Evolutionary conservation across 73 alveolate species (phyloP).

Genomic region (Paramecium biaurelia): DNA sequence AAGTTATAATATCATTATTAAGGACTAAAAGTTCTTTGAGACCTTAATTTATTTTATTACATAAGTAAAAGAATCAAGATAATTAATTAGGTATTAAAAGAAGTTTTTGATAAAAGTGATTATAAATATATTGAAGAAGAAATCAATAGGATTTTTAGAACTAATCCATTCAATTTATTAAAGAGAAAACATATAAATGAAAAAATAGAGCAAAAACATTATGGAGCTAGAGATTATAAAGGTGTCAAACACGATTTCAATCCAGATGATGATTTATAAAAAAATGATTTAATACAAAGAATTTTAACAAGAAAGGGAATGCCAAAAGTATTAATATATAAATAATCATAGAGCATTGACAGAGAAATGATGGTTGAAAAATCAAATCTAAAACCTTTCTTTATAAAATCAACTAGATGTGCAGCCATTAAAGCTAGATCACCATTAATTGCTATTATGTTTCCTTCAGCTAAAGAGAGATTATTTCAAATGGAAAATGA

Average conservation of each 20-base stretch:
- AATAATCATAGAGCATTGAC: neutral
- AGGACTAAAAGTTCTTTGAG: conserved; percentile 61
- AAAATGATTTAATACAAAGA: neutral
- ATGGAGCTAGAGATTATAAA: neutral
- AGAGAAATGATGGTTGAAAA: conserved; percentile 57
- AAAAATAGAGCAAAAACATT: conserved; percentile 10
- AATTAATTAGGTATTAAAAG: conserved; percentile 19
- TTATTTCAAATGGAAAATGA: conserved; percentile 44
- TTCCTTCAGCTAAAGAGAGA: conserved; percentile 63
- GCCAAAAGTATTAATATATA: neutral
- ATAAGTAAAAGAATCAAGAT: neutral
- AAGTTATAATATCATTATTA: neutral
- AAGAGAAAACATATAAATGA: conserved; percentile 57
- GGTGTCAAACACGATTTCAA: conserved; percentile 19
- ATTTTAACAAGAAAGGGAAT: conserved; percentile 3
- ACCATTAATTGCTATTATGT: conserved; percentile 52
- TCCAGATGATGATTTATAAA: conserved; percentile 6
- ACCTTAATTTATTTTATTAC: conserved; percentile 50
- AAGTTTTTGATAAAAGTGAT: conserved; percentile 51
- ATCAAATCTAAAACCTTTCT: conserved; percentile 50
- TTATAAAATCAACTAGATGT: conserved; percentile 55
- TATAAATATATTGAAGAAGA: conserved; percentile 56
- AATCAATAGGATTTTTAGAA: conserved; percentile 60
- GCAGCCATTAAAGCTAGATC: conserved; percentile 57
- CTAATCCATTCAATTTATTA: conserved; percentile 44